Evolutionary conservation across 179 eudicot genomes (phyloP).

Genomic region (Corrigiola litoralis): DNA sequence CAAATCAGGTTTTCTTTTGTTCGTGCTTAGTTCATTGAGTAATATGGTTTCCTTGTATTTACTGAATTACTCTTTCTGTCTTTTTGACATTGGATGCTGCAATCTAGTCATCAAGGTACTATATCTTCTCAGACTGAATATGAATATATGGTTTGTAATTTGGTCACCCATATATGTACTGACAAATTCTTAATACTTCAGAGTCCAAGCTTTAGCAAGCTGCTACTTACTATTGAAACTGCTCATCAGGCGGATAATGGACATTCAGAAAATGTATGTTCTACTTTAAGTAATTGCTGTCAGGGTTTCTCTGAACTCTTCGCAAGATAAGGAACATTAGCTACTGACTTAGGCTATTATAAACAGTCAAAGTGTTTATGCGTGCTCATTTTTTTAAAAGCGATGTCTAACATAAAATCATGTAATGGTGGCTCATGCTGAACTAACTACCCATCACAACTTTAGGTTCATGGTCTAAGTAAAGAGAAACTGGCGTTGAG

Average conservation of each 20-base stretch:
- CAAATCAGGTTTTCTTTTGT: constrained; percentile 45
- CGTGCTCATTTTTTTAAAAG: no score
- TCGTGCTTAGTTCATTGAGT: background rate
- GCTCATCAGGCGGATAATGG: constrained; percentile 56
- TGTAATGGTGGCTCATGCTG: background rate
- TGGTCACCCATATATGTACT: background rate
- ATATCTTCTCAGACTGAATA: background rate
- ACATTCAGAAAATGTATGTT: constrained; percentile 55
- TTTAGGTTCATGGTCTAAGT: constrained; percentile 50
- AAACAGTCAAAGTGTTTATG: no score
- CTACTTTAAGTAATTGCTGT: no score
- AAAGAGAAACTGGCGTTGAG: constrained; percentile 46
- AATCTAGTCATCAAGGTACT: constrained; percentile 53
- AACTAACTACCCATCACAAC: background rate
- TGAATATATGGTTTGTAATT: background rate
- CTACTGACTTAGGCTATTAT: background rate
- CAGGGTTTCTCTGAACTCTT: background rate
- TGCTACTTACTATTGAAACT: constrained; percentile 47
- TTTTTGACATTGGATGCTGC: constrained; percentile 7
- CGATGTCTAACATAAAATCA: background rate
- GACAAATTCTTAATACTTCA: constrained; percentile 14
- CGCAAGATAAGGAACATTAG: background rate
- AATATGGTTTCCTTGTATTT: background rate
- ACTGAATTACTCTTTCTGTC: constrained; percentile 14
- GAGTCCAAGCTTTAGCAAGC: constrained; percentile 54